Evolutionary conservation across 1,284 basidiomycete genomes (phyloP).

Genomic region (Fomitopsis betulina): DNA sequence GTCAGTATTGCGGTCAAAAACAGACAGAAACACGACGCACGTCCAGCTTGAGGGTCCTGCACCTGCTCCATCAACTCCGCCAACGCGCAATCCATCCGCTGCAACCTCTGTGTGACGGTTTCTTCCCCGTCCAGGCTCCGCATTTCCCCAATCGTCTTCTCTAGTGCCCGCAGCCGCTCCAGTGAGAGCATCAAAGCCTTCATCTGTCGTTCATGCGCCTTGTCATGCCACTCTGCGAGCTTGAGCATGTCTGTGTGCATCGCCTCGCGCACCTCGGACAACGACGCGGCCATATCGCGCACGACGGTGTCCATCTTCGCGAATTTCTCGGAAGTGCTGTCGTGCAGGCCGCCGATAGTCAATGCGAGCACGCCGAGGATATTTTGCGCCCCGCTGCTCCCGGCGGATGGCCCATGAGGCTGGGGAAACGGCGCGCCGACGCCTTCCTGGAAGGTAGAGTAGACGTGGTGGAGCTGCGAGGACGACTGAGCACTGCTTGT

Average conservation of each 20-base stretch:
- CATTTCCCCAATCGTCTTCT: background rate
- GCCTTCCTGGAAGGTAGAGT: background rate
- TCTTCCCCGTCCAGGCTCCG: background rate
- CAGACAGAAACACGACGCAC: background rate
- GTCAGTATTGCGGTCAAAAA: background rate
- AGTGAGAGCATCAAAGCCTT: conserved; percentile 3
- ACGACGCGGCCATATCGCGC: background rate
- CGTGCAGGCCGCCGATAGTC: conserved; percentile 3
- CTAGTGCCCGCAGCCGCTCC: conserved; percentile 1
- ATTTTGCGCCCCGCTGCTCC: background rate
- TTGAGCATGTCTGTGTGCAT: conserved; percentile 1
- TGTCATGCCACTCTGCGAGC: conserved; percentile 8
- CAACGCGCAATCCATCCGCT: conserved; percentile 6
- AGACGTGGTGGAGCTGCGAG: background rate
- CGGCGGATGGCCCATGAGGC: background rate
- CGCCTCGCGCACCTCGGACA: background rate
- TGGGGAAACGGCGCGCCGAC: background rate
- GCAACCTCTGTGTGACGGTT: background rate
- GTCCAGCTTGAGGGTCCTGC: background rate
- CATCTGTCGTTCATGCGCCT: conserved; percentile 6
- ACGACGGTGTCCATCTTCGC: background rate
- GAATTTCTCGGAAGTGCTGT: conserved; percentile 1
- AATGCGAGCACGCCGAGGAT: background rate
- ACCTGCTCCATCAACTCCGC: conserved; percentile 4
- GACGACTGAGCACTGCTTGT: background rate